Base-by-base conservation (phyloP, 805 yeast genomes). In the Monosporozyma aerobia region DNA sequence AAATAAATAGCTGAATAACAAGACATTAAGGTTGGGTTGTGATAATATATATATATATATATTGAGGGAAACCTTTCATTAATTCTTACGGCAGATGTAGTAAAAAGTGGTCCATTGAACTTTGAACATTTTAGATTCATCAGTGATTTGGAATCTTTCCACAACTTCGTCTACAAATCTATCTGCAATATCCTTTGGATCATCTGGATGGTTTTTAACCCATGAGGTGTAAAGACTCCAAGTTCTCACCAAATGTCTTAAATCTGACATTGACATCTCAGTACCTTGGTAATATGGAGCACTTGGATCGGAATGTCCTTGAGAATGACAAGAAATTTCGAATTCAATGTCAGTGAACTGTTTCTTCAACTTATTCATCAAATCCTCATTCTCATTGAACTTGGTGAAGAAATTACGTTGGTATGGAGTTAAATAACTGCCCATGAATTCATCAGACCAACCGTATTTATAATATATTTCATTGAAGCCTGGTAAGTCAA, bases 391-490 rank as follows among this genome's bases (percentile, higher is more conserved):
- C 48, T 48, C 57, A 51, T 59, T 60, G 52, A 49, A 53, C 45
- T 14, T 54, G 29, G 23, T 50, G 50, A 53, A 57, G 86, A 67
- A 33, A 73, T 69, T 13, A 64, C 56, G 53, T 89, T 73, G 3
- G 90, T 92, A 0, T 87, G 86, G 57, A 79, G 83, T 82, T 92
- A 94, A 86, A 59, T 77, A 76, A 1, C 81, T 79, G 0, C 87
- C 82, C 77, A 79, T 75, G 56, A 63, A 79, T 32, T 70, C 63
- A 47, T 78, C 79, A 23, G 65, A 70, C 58, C 77, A 81, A 13
- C 77, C 73, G 61, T 73, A 83, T 49, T 80, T 75, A 43, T 73
- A 64, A 55, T 82, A 78, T 33, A 84, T 71, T 48, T 76, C 76
- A 54, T 82, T 49, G n/a, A 47, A 78, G 2, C 86, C 86, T 51